phyloP scores from a whole-genome alignment of 2,329 filamentous ascomycete species.

The Pseudogymnoascus pannorum region DNA sequence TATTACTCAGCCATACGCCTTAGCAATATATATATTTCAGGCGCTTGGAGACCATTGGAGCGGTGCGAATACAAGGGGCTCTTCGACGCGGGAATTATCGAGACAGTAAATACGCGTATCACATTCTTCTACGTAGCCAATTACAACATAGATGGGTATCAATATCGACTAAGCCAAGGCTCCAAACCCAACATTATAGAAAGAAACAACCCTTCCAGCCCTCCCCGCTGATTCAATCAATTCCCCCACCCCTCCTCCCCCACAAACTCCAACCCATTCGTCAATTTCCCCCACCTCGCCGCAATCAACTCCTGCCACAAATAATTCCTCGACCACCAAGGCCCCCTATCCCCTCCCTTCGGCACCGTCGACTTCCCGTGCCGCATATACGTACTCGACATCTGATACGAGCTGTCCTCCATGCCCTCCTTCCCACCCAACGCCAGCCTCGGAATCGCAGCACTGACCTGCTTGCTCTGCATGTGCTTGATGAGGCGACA shows the following conservation, averaged over 20 bases:
- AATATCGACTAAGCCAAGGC: not conserved
- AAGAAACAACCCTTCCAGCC: not conserved
- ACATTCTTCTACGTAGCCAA: not conserved
- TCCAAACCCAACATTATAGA: not conserved
- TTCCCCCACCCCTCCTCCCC: not conserved
- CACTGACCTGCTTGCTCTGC: slow-evolving; percentile 34
- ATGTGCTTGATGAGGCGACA: slow-evolving; percentile 45
- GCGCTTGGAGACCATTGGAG: not conserved
- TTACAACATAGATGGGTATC: not conserved
- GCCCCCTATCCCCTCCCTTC: not conserved
- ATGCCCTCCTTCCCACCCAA: slow-evolving; percentile 22
- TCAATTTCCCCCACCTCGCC: not conserved
- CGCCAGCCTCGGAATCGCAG: slow-evolving; percentile 38
- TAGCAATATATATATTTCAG: not conserved
- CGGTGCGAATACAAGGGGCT: not conserved
- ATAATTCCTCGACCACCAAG: slow-evolving; percentile 3
- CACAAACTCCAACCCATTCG: not conserved
- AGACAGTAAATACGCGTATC: not conserved
- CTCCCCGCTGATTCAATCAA: not conserved
- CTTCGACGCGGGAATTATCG: not conserved
- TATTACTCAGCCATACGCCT: not conserved
- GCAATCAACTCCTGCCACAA: not conserved
- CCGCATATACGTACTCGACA: slow-evolving; percentile 1
- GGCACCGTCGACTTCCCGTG: not conserved
- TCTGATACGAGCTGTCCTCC: not conserved